Evolutionary conservation across 1,139 yeast species (phyloP), one percentile per base, ranked within the genome.

Genomic region (Candida labiduridarum): DNA sequence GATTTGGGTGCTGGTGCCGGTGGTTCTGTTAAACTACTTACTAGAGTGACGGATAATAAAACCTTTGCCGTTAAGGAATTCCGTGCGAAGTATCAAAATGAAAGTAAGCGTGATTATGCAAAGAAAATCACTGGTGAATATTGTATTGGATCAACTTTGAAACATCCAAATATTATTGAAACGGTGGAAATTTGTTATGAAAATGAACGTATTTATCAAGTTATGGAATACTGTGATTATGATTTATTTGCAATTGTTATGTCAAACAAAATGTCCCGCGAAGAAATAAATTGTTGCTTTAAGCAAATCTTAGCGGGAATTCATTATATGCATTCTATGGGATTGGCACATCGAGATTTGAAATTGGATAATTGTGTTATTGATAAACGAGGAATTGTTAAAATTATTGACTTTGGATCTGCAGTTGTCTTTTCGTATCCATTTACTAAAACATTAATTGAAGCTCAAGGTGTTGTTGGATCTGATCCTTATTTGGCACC

Each of bases 1-100:
- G 87, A 83, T 51, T 76, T 92, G 42, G 98, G 98, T 45, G 96
- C 96, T 10, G 98, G 98, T 52, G 97, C 97, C 2, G 98, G 98
- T 41, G 98, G 98, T 4, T 80, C 94, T 2, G 98, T 92, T 34
- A 82, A 85, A 59, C 73, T 92, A 49, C 86, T 90, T 31, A 84
- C 80, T 41, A 75, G 96, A 59, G 73, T 82, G 42, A 67, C 80
- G 25, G 97, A 91, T 67, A 82, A 82, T 51, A 79, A 79, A 54
- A 79, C 87, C 2, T 91, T 89, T 76, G 98, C 98, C 0, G 97
- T 92, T 36, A 92, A 92, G 67, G 97, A 91, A 67, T 92, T 91
- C 67, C 81, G 97, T 56, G 79, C 88, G 34, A 83, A 89, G 62
- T 84, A 87, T 58, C 83, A 85, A 50, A 83, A 81, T 61, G 98